Percentiles rank a stretch among this genome's conserved stretches.
Evolutionary conservation across 2,329 filamentous ascomycete species (phyloP).

Genomic region (Neofusicoccum sp.): DNA sequence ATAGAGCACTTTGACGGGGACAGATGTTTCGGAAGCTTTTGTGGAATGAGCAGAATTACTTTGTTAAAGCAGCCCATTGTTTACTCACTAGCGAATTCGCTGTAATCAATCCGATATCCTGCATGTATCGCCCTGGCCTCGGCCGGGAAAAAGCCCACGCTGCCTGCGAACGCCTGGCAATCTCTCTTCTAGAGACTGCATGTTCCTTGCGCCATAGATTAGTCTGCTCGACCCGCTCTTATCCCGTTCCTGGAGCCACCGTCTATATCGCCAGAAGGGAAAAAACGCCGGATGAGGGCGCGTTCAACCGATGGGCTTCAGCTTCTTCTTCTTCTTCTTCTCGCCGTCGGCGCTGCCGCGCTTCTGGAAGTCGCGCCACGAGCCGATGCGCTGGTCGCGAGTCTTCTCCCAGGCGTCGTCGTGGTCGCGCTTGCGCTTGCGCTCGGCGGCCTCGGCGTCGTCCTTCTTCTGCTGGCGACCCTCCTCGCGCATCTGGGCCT

Average conservation of each 20-base stretch:
- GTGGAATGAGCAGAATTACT: constrained; percentile 21
- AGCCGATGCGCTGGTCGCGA: constrained; percentile 86
- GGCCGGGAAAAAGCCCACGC: not conserved
- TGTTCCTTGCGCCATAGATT: constrained; percentile 12
- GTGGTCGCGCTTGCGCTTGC: constrained; percentile 71
- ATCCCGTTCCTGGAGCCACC: not conserved
- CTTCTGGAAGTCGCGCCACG: constrained; percentile 84
- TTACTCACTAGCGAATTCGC: constrained; percentile 18
- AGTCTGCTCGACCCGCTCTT: not conserved
- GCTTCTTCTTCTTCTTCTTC: constrained; percentile 56
- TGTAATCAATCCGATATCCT: not conserved
- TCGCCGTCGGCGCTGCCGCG: constrained; percentile 39
- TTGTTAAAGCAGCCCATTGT: not conserved
- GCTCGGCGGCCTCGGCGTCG: constrained; percentile 77
- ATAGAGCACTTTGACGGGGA: constrained; percentile 7
- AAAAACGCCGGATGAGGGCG: not conserved
- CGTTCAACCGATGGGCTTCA: constrained; percentile 55
- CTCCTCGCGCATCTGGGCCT: constrained; percentile 96
- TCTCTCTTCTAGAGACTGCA: constrained; percentile 7
- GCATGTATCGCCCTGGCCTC: not conserved
- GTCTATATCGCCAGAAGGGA: not conserved
- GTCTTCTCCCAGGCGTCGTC: constrained; percentile 96
- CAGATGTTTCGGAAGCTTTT: constrained; percentile 1
- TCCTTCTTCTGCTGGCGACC: constrained; percentile 83
- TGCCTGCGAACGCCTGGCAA: constrained; percentile 12